phyloP scores from a whole-genome alignment of 495 filamentous ascomycete species.

The Neurospora discreta region DNA sequence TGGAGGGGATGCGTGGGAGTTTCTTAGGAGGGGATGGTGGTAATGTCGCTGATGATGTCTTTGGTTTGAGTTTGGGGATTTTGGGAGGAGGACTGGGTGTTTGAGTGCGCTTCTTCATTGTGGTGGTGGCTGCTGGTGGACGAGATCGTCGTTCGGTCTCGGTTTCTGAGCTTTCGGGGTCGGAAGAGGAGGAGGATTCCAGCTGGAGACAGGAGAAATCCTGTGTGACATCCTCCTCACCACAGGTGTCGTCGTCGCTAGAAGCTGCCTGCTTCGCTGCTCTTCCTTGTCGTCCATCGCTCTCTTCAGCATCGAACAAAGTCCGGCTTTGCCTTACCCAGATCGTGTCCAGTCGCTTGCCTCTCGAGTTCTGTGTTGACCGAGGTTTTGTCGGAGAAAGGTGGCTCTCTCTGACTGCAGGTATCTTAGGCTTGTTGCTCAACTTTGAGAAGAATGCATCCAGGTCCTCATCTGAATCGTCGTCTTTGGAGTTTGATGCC shows the following conservation, averaged over 20 bases:
- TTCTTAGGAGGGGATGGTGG: conserved; percentile 26
- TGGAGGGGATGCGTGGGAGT: conserved; percentile 23
- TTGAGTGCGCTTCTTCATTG: not conserved
- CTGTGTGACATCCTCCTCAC: conserved; percentile 11
- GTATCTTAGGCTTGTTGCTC: not conserved
- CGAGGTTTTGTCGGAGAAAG: not conserved
- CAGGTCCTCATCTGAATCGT: not conserved
- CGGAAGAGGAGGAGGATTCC: conserved; percentile 3
- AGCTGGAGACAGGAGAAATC: conserved; percentile 14
- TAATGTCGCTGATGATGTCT: not conserved
- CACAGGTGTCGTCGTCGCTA: not conserved
- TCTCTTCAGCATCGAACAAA: not conserved
- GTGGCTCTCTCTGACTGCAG: not conserved
- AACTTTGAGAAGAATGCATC: not conserved
- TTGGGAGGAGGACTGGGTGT: conserved; percentile 19
- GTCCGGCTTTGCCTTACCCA: not conserved
- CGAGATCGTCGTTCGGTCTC: not conserved
- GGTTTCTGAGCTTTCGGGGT: not conserved
- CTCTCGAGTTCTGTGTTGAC: not conserved
- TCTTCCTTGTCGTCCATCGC: not conserved
- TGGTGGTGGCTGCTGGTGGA: not conserved
- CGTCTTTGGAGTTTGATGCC: not conserved
- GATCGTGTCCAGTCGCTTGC: not conserved
- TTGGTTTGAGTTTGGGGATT: conserved; percentile 11
- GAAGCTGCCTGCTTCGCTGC: not conserved